phyloP scores from a whole-genome alignment of 768 basidiomycete species.

The Galerina marginata region DNA sequence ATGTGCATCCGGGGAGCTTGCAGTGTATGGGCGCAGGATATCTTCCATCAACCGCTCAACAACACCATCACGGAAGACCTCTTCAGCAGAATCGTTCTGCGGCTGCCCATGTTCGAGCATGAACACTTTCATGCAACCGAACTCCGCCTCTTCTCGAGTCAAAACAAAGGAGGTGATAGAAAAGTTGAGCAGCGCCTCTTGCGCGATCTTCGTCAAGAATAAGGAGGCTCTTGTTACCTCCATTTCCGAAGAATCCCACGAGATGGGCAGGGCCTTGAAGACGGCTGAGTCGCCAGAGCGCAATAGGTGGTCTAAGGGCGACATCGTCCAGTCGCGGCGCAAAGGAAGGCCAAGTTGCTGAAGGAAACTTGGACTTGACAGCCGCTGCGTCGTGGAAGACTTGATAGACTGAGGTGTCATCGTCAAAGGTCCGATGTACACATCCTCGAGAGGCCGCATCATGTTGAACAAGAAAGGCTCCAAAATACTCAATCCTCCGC shows the following conservation, averaged over 20 bases:
- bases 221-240: slow-evolving; percentile 77
- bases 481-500: slow-evolving; percentile 54
- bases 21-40: slow-evolving; percentile 61
- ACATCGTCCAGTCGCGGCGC: slow-evolving; percentile 67
- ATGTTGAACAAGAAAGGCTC: slow-evolving; percentile 64
- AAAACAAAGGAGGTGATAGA: slow-evolving; percentile 48
- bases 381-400: slow-evolving; percentile 58
- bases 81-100: slow-evolving; percentile 53
- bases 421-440: slow-evolving; percentile 55
- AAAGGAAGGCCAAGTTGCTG: slow-evolving; percentile 50
- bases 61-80: slow-evolving; percentile 80
- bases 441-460: slow-evolving; percentile 45
- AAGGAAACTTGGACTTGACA: slow-evolving; percentile 35
- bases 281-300: slow-evolving; percentile 75
- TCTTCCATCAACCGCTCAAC: slow-evolving; percentile 65
- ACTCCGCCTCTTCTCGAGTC: slow-evolving; percentile 62
- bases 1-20: slow-evolving; percentile 26
- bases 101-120: slow-evolving; percentile 91
- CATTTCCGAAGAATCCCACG: slow-evolving; percentile 82
- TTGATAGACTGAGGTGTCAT: slow-evolving; percentile 61
- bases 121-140: slow-evolving; percentile 90
- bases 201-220: slow-evolving; percentile 57
- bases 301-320: slow-evolving; percentile 78
- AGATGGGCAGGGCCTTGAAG: slow-evolving; percentile 66
- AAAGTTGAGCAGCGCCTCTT: slow-evolving; percentile 49